A percentile compares a stretch with the other conserved stretches of the same genome.
phyloP scores from a whole-genome alignment of 1,284 basidiomycete genomes.

The Marasmius fiardii region DNA sequence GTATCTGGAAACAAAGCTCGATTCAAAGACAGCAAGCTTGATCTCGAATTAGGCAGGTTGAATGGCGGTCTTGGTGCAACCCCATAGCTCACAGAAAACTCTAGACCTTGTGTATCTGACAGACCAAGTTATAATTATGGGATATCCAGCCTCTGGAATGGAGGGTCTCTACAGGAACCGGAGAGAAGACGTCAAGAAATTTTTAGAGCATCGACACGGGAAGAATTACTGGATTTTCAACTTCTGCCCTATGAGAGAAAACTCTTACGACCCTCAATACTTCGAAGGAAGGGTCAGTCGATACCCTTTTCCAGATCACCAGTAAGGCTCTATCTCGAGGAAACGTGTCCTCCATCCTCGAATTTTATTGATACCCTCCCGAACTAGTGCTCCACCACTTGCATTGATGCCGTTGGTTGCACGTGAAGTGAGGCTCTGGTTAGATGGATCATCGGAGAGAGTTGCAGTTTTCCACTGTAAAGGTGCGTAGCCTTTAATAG shows the following conservation, averaged over 20 bases:
- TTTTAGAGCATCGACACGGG: conserved; percentile 72
- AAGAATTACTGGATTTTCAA: conserved; percentile 85
- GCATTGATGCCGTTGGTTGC: conserved; percentile 74
- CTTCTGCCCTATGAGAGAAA: conserved; percentile 77
- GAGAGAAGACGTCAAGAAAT: conserved; percentile 73
- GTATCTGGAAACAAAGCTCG: conserved; percentile 79
- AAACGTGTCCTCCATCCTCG: too few relatives aligned
- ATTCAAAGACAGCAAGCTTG: conserved; percentile 66
- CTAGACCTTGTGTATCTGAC: conserved; percentile 83
- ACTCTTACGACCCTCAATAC: conserved; percentile 57
- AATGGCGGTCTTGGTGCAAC: not conserved
- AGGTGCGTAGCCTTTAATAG: conserved; percentile 52
- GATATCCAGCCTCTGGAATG: conserved; percentile 82
- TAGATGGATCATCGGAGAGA: conserved; percentile 63
- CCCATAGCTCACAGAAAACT: not conserved
- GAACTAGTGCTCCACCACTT: conserved; percentile 76
- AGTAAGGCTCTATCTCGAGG: conserved; percentile 65
- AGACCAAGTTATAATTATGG: conserved; percentile 81
- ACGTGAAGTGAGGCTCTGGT: conserved; percentile 78
- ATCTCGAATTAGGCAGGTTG: conserved; percentile 61
- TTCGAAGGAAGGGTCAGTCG: conserved; percentile 76
- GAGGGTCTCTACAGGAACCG: conserved; percentile 83
- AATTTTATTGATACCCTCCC: too few relatives aligned
- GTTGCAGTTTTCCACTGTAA: conserved; percentile 90
- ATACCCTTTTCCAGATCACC: conserved; percentile 88